These are phyloP conservation scores for Plasmodium cynomolgi DNA, from an alignment of 169 alveolate species.

Conservation along the genomic window DNA sequence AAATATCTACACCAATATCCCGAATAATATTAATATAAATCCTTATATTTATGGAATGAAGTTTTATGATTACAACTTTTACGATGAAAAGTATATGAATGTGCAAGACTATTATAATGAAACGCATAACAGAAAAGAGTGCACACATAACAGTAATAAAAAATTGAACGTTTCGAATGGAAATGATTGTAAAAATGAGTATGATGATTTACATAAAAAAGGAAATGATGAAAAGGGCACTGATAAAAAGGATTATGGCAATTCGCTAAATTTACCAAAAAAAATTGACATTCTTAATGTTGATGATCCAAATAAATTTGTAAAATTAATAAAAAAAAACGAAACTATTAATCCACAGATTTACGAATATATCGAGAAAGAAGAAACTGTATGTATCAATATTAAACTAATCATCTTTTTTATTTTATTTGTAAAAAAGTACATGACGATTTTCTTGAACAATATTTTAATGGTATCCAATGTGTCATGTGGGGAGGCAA, in stretches of 20 bases:
- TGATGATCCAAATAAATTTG: conserved; percentile 60
- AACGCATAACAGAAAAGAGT: conserved; percentile 14
- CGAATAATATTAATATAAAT: conserved; percentile 57
- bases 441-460: conserved; percentile 73
- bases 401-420: conserved; percentile 57
- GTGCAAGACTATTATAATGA: conserved; percentile 38
- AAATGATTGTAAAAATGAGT: conserved; percentile 5
- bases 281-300: conserved; percentile 41
- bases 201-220: conserved; percentile 11
- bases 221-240: not conserved
- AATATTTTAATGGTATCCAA: conserved; percentile 55
- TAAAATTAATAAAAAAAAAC: conserved; percentile 54
- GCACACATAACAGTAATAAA: conserved; percentile 1
- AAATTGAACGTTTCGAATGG: conserved; percentile 25
- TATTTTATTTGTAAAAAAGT: conserved; percentile 56
- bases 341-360: conserved; percentile 65
- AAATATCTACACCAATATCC: conserved; percentile 66
- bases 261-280: conserved; percentile 17
- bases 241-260: conserved; percentile 12
- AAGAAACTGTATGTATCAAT: conserved; percentile 70
- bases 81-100: conserved; percentile 54
- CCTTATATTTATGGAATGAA: conserved; percentile 68
- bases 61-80: conserved; percentile 72
- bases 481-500: conserved; percentile 72
- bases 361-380: conserved; percentile 68